These are phyloP conservation scores for Solanum medicagineum DNA, from an alignment of 257 asterid genomes.

Conservation along the genomic window DNA sequence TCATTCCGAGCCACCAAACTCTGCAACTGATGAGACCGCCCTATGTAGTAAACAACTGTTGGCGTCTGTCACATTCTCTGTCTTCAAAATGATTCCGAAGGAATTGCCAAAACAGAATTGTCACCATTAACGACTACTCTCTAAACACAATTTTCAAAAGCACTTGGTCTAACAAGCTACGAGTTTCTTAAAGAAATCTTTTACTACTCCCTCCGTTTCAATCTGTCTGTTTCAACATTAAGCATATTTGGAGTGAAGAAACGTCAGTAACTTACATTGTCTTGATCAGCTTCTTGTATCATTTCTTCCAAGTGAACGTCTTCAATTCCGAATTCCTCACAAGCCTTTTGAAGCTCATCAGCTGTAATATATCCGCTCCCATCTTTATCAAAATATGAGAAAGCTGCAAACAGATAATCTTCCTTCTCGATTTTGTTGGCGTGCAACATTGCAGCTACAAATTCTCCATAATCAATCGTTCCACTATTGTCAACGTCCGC, in stretches of 20 bases:
- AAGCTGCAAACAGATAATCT: conserved; percentile 64
- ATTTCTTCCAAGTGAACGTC: conserved; percentile 60
- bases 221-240: background rate
- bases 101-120: background rate
- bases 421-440: conserved; percentile 78
- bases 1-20: background rate
- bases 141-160: too few species aligned
- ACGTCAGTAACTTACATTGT: conserved; percentile 32
- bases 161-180: background rate
- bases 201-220: background rate
- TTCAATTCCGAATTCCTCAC: conserved; percentile 64
- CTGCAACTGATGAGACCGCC: background rate
- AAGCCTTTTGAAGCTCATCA: conserved; percentile 84
- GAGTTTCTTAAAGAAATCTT: background rate
- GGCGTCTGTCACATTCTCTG: background rate
- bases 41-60: background rate
- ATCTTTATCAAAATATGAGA: conserved; percentile 79
- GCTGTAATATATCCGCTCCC: conserved; percentile 76
- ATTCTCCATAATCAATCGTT: conserved; percentile 79
- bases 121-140: background rate
- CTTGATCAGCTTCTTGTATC: conserved; percentile 78
- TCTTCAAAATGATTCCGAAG: background rate
- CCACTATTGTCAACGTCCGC: conserved; percentile 89
- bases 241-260: background rate
- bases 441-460: conserved; percentile 87